Evolutionary conservation across 2,329 filamentous ascomycete genomes (phyloP), one percentile per base, ranked within the genome.

Genomic region (Zarea fungicola): DNA sequence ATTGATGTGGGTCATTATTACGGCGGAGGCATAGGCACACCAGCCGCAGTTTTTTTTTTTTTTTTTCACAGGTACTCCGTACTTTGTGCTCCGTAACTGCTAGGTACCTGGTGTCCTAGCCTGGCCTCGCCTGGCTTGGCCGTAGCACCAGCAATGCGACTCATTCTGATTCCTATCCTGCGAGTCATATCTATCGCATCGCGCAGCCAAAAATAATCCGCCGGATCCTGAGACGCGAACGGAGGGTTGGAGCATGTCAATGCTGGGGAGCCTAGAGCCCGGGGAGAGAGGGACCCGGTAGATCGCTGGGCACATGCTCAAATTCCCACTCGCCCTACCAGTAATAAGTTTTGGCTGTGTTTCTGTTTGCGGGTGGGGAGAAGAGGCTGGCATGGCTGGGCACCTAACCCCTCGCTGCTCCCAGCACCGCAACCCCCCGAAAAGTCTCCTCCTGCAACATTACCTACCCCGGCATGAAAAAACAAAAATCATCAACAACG

Each of bases 391-490:
- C n/a, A n/a, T n/a, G 44, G 36, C 44, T 48, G 44, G 35, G 36
- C 44, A 48, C 26, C 35, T 23, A 21, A 21, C 28, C n/a, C 44
- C 44, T 19, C 35, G 35, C 36, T 16, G 44, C 44, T 41, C 44
- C 28, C 44, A 47, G 14, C 28, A 21, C 19, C 5, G 14, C 10
- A 3, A 14, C 18, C 16, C 19, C 28, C n/a, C 7, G 35, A 26
- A n/a, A 47, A 47, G 44, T 41, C 35, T 47, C 5, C 44, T 47
- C 44, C 35, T 47, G 26, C 44, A 47, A 47, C 44, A 47, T 40
- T 36, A 47, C n/a, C 35, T n/a, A 34, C 35, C 21, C 26, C n/a
- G 18, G 21, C 14, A 9, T 13, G 26, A 21, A 19, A 19, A 1
- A 21, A 23, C 8, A 19, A 19, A 1, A 21, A 23, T 13, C 34